phyloP scores from a whole-genome alignment of 1,139 yeast genomes.

The Geotrichum cucujoidarum region DNA sequence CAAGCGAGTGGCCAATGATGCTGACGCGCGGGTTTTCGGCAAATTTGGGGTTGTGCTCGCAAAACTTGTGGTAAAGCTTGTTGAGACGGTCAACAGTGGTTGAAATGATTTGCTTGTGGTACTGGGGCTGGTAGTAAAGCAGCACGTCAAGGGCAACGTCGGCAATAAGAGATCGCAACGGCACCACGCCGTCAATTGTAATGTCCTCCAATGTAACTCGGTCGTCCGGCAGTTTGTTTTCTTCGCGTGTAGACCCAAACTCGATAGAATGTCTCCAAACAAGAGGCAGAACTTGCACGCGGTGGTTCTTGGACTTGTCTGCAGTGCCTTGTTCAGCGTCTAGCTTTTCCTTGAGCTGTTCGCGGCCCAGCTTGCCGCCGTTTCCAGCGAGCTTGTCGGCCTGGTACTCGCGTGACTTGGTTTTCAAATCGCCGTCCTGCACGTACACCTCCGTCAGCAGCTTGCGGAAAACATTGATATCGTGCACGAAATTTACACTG shows the following conservation, averaged over 20 bases:
- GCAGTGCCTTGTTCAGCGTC: background rate
- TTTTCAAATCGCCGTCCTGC: slow-evolving; percentile 42
- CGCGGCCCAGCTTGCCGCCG: slow-evolving; percentile 6
- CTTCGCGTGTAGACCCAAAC: slow-evolving; percentile 25
- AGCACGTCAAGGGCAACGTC: slow-evolving; percentile 83
- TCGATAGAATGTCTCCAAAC: slow-evolving; percentile 34
- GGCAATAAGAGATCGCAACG: slow-evolving; percentile 69
- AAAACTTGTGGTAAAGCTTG: slow-evolving; percentile 52
- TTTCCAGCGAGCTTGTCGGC: background rate
- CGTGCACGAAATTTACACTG: slow-evolving; percentile 77
- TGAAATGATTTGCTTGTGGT: slow-evolving; percentile 53
- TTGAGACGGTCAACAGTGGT: slow-evolving; percentile 62
- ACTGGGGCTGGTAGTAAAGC: slow-evolving; percentile 68
- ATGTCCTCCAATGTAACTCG: slow-evolving; percentile 64
- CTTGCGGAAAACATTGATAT: slow-evolving; percentile 63
- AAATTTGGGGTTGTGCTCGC: slow-evolving; percentile 60
- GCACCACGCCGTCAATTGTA: slow-evolving; percentile 70
- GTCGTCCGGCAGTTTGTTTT: slow-evolving; percentile 27
- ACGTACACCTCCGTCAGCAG: slow-evolving; percentile 55
- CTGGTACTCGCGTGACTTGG: slow-evolving; percentile 4
- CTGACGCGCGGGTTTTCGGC: slow-evolving; percentile 63
- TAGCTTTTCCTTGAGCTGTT: background rate
- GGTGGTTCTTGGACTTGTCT: slow-evolving; percentile 39
- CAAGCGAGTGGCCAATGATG: slow-evolving; percentile 81
- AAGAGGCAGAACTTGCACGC: slow-evolving; percentile 52